A percentile compares a stretch with the other conserved stretches of the same genome.
These are phyloP conservation scores for Hypoxylon crocopeplum DNA, from an alignment of 495 filamentous ascomycete species.

Conservation along the genomic window DNA sequence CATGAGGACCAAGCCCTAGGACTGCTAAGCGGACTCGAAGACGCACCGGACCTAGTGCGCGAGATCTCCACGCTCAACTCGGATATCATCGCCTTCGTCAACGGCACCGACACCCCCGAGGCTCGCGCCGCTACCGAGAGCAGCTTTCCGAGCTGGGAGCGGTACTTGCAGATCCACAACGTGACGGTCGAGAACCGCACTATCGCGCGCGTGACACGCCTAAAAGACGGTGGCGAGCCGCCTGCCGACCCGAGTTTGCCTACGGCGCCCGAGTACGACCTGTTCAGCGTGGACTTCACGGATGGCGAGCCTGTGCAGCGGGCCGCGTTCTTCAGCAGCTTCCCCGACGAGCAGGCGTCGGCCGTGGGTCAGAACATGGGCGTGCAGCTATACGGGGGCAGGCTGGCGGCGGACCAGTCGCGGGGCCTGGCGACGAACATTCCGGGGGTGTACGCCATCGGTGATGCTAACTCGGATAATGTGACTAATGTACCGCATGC, in stretches of 20 bases:
- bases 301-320: conserved; percentile 53
- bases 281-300: conserved; percentile 61
- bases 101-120: conserved; percentile 58
- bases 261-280: conserved; percentile 50
- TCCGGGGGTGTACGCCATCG: conserved; percentile 60
- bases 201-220: conserved; percentile 54
- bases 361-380: conserved; percentile 48
- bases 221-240: conserved; percentile 49
- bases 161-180: conserved; percentile 55
- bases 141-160: conserved; percentile 53
- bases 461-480: conserved; percentile 63
- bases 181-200: conserved; percentile 62
- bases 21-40: conserved; percentile 52
- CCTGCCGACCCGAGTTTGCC: conserved; percentile 48
- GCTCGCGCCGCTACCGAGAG: conserved; percentile 45
- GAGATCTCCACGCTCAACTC: conserved; percentile 58
- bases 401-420: conserved; percentile 51
- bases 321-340: conserved; percentile 58
- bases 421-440: conserved; percentile 53
- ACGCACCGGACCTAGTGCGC: conserved; percentile 48
- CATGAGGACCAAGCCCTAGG: conserved; percentile 63
- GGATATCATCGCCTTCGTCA: conserved; percentile 56
- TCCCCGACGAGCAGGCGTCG: conserved; percentile 53
- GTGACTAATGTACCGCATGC: conserved; percentile 67
- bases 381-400: conserved; percentile 50